Evolutionary conservation across 1,284 basidiomycete species (phyloP), one percentile per base, ranked within the genome.

Genomic region (Austroboletus novae-zelandiae): DNA sequence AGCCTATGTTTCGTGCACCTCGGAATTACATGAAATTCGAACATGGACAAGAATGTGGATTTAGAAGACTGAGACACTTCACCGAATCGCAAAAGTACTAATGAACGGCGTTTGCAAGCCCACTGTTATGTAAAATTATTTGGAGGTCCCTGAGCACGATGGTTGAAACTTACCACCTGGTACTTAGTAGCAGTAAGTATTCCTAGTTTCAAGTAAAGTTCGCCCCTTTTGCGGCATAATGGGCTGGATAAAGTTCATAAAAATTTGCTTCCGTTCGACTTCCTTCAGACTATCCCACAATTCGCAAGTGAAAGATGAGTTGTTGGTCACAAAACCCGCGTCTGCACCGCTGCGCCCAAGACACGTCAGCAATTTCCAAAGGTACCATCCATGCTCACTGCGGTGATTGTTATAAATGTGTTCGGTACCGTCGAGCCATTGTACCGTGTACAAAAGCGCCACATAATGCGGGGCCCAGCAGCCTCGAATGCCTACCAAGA

Each of bases 391-490:
- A 74, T 77, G 13, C 48, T 41, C 52, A 68, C 27, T 15, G 70
- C 67, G 50, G 77, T 61, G 60, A 79, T 58, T 44, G 65, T 60
- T 50, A 75, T 65, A 47, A n/a, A 58, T 73, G 50, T 50, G 65
- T 3, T 51, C 52, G 6, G 9, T 45, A 7, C 60, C 64, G 9
- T 47, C 47, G 18, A 43, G 39, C 67, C 69, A 25, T 65, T 63
- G 61, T 71, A 76, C 20, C 60, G 55, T 71, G 41, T 70, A 74
- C 78, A 66, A 75, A 81, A 32, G 74, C 70, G 43, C 77, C 79
- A 58, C 7, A 9, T 9, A 27, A 27, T 27, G 27, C 27, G 9
- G 27, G 9, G 27, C 9, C 9, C 27, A 9, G 39, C 78, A 61
- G 23, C 68, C 74, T 4, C 61, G 62, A 1, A 71, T 73, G 11